Evolutionary conservation across 768 basidiomycete species (phyloP).

Genomic region (Amanita rimosa): DNA sequence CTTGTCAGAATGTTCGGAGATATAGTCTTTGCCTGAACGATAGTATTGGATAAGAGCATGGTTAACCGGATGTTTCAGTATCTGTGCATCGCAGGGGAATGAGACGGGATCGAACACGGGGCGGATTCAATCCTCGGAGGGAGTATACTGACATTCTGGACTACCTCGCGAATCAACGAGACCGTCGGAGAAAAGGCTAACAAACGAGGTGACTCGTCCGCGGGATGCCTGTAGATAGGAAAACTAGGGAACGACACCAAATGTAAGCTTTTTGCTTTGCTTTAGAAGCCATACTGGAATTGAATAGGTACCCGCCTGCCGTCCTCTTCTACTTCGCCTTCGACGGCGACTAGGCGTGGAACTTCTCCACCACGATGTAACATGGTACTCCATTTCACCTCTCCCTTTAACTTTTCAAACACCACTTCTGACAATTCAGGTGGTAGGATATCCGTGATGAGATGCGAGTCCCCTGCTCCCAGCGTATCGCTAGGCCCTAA

Average conservation of each 20-base stretch:
- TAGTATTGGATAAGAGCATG: slow-evolving; percentile 80
- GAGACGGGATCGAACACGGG: neutral
- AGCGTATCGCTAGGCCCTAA: slow-evolving; percentile 17
- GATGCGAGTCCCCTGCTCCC: slow-evolving; percentile 58
- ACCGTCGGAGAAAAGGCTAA: slow-evolving; percentile 61
- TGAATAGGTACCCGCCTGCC: slow-evolving; percentile 24
- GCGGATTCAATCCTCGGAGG: too few species aligned
- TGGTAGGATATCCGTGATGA: slow-evolving; percentile 50
- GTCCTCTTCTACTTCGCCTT: slow-evolving; percentile 23
- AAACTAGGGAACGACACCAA: slow-evolving; percentile 36
- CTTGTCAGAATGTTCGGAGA: slow-evolving; percentile 83
- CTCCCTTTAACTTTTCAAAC: slow-evolving; percentile 46
- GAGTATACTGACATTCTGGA: slow-evolving; percentile 31
- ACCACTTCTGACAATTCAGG: slow-evolving; percentile 39
- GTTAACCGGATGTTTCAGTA: slow-evolving; percentile 54
- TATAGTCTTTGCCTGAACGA: slow-evolving; percentile 69
- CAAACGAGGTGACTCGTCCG: slow-evolving; percentile 66
- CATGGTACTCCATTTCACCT: slow-evolving; percentile 70
- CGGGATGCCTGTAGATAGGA: slow-evolving; percentile 76
- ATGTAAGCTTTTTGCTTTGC: neutral
- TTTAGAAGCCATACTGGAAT: neutral
- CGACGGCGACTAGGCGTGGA: slow-evolving; percentile 24
- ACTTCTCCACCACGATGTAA: slow-evolving; percentile 65
- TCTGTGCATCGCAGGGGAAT: slow-evolving; percentile 10
- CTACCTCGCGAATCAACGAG: slow-evolving; percentile 46